Percentiles rank a stretch among this genome's conserved stretches.
Conservation (phyloP, 2,329 filamentous ascomycete species). For the Fusarium citri region DNA sequence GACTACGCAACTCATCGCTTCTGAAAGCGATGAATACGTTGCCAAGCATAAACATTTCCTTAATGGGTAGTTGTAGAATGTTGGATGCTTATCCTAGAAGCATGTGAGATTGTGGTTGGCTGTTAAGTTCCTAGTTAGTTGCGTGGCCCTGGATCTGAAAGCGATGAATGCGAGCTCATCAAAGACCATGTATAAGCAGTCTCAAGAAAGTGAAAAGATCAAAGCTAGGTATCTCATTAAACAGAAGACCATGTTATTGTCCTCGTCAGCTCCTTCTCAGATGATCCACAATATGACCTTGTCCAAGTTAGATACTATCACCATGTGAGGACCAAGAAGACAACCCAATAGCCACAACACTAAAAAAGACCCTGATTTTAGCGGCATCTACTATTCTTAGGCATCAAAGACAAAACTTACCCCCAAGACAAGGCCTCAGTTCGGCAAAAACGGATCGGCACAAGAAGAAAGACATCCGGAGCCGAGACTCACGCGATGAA, state of each 20-base stretch:
- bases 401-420: background rate
- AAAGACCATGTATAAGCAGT: slow-evolving; percentile 31
- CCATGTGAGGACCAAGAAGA: slow-evolving; percentile 6
- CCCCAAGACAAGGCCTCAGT: background rate
- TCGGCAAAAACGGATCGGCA: slow-evolving; percentile 12
- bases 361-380: slow-evolving; percentile 11
- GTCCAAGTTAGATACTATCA: background rate
- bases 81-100: background rate
- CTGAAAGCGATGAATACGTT: slow-evolving; percentile 37
- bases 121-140: background rate
- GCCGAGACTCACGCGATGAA: slow-evolving; percentile 40
- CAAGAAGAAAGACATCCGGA: slow-evolving; percentile 13
- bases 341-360: background rate
- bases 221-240: background rate
- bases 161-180: slow-evolving; percentile 36
- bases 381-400: background rate
- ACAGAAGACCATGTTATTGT: background rate
- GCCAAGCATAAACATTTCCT: slow-evolving; percentile 3
- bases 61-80: background rate
- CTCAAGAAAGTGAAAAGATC: background rate
- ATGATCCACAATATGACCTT: background rate
- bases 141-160: slow-evolving; percentile 5
- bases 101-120: slow-evolving; percentile 12
- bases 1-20: slow-evolving; percentile 20
- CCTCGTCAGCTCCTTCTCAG: background rate